phyloP scores from a whole-genome alignment of 2,329 filamentous ascomycete species.

The Whalleya microplaca region DNA sequence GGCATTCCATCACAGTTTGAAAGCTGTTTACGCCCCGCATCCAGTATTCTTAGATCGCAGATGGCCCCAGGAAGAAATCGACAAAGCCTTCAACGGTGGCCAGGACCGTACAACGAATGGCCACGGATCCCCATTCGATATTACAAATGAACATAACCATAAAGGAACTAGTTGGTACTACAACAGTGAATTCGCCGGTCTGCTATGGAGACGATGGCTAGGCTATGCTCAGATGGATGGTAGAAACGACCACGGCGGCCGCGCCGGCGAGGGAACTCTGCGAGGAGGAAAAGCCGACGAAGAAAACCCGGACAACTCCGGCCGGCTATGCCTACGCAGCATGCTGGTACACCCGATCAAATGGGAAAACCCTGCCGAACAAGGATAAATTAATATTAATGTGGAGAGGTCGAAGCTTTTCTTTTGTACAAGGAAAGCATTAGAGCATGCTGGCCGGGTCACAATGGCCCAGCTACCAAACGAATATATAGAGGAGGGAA shows the following conservation, averaged over 20 bases:
- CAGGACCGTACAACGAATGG: conserved; percentile 68
- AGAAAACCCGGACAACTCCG: conserved; percentile 48
- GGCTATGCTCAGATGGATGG: conserved; percentile 59
- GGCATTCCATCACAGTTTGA: conserved; percentile 76
- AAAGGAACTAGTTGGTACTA: conserved; percentile 85
- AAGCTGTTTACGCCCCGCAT: conserved; percentile 80
- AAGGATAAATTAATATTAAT: conserved; percentile 28
- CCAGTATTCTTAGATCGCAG: conserved; percentile 78
- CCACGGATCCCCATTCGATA: conserved; percentile 67
- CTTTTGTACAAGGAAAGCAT: conserved; percentile 22
- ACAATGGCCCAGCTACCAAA: conserved; percentile 9
- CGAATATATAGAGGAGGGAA: conserved; percentile 24
- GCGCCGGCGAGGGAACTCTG: conserved; percentile 49
- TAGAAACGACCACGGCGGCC: conserved; percentile 53
- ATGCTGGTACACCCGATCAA: conserved; percentile 86
- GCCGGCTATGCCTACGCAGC: conserved; percentile 77
- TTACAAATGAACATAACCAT: conserved; percentile 80
- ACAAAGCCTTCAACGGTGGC: conserved; percentile 79
- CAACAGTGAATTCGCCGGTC: conserved; percentile 74
- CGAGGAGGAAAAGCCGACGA: conserved; percentile 59
- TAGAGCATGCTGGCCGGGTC: conserved; percentile 12
- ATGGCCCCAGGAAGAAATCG: conserved; percentile 72
- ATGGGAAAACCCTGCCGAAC: conserved; percentile 57
- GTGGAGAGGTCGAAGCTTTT: conserved; percentile 9
- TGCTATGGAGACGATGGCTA: conserved; percentile 82